Evolutionary conservation across 192 early-diverging fungal genomes (phyloP).

Genomic region (Paraglomus brasilianum): DNA sequence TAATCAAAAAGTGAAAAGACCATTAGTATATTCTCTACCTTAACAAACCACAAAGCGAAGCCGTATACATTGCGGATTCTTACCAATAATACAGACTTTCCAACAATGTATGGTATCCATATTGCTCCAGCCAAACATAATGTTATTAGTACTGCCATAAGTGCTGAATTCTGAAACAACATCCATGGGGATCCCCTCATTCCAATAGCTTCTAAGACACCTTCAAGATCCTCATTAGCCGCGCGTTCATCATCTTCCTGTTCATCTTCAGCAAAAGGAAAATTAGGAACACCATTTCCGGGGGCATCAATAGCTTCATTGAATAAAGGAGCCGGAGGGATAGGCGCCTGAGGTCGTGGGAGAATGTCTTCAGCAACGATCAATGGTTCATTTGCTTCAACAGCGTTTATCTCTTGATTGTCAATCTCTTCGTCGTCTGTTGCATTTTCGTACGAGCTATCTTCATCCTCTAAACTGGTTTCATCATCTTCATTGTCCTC

Average conservation of each 20-base stretch:
- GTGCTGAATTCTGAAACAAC: constrained; percentile 76
- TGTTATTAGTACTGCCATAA: constrained; percentile 73
- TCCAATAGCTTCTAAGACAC: constrained; percentile 87
- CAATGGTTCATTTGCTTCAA: not conserved
- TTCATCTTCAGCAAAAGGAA: constrained; percentile 26
- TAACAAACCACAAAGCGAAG: no score
- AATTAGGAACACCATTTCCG: not conserved
- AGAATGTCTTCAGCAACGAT: not conserved
- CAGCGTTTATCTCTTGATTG: not conserved
- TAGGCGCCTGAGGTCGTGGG: not conserved
- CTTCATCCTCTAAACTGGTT: not conserved
- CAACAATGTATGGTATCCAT: constrained; percentile 74
- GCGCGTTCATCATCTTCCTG: constrained; percentile 50
- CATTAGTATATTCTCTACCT: no score
- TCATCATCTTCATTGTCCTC: constrained; percentile 8
- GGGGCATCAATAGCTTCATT: constrained; percentile 29
- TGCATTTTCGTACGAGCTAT: not conserved
- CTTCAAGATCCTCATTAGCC: constrained; percentile 67
- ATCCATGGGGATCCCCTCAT: constrained; percentile 82
- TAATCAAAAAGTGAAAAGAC: not conserved
- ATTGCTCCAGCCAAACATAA: constrained; percentile 67
- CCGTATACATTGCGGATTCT: no score
- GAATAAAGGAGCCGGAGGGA: constrained; percentile 18
- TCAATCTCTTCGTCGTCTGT: constrained; percentile 1
- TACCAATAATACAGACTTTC: constrained; percentile 52